Percentiles rank a stretch among this genome's conserved stretches.
Evolutionary conservation across 331 rosid species (phyloP).

Genomic region (Erythrophleum ivorense): DNA sequence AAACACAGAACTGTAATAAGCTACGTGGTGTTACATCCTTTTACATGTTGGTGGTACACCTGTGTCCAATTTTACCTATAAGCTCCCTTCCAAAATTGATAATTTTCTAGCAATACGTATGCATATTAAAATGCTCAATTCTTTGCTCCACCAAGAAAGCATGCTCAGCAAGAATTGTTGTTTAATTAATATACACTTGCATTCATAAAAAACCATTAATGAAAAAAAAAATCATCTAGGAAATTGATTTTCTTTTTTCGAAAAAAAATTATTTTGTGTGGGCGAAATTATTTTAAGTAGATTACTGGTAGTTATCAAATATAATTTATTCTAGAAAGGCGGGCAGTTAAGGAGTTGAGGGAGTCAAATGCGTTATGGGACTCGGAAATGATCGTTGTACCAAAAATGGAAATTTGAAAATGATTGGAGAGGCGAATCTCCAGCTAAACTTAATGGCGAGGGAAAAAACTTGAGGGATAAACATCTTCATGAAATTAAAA

Average conservation of each 20-base stretch:
- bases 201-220: neutral
- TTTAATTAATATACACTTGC: no score
- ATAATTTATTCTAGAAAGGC: neutral
- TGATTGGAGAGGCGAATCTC: neutral
- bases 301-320: neutral
- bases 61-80: no score
- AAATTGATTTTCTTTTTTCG: neutral
- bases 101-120: no score
- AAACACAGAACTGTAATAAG: no score
- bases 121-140: no score
- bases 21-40: no score
- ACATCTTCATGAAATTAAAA: neutral
- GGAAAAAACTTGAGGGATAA: neutral
- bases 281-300: neutral
- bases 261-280: neutral
- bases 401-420: neutral
- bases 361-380: neutral
- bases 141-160: no score
- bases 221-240: neutral
- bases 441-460: neutral
- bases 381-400: neutral
- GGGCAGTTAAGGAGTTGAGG: constrained; percentile 4
- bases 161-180: no score
- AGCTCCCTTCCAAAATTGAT: no score
- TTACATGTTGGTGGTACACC: no score